phyloP scores from a whole-genome alignment of 192 early-diverging fungal genomes.

The Coemansia sp. region DNA sequence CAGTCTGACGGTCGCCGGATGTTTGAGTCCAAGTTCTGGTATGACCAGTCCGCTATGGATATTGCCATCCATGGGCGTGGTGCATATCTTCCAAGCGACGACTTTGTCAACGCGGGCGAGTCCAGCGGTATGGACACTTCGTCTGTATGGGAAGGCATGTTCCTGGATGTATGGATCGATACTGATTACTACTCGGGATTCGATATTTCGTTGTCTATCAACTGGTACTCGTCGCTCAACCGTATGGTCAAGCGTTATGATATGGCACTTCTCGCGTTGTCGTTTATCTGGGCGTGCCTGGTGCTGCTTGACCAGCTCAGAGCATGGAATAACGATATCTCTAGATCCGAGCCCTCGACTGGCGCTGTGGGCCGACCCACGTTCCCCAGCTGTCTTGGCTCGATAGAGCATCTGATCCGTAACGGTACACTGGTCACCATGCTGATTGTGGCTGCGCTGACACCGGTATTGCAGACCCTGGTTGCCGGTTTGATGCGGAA shows the following conservation, averaged over 20 bases:
- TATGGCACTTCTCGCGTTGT: conserved; percentile 67
- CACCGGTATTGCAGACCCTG: conserved; percentile 32
- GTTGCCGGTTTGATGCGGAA: conserved; percentile 18
- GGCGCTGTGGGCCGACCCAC: neutral
- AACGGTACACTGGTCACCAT: conserved; percentile 29
- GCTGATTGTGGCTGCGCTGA: conserved; percentile 17
- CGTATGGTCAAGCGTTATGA: conserved; percentile 71
- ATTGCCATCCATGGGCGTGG: conserved; percentile 56
- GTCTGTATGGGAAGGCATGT: conserved; percentile 41
- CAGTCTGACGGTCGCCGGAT: conserved; percentile 50
- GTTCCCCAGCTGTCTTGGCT: conserved; percentile 37
- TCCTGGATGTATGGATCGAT: conserved; percentile 49
- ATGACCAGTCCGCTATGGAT: conserved; percentile 21
- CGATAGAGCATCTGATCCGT: conserved; percentile 45
- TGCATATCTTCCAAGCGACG: conserved; percentile 39
- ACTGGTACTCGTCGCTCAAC: conserved; percentile 72
- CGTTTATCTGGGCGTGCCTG: conserved; percentile 66
- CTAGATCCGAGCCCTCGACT: neutral
- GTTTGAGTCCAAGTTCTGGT: conserved; percentile 56
- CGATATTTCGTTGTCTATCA: conserved; percentile 56
- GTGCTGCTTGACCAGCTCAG: conserved; percentile 53
- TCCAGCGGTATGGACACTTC: neutral
- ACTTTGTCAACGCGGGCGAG: conserved; percentile 2
- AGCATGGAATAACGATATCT: conserved; percentile 21
- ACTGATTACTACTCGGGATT: conserved; percentile 21